These are phyloP conservation scores for Saturnispora hagleri DNA, from an alignment of 805 yeast species.

Conservation along the genomic window DNA sequence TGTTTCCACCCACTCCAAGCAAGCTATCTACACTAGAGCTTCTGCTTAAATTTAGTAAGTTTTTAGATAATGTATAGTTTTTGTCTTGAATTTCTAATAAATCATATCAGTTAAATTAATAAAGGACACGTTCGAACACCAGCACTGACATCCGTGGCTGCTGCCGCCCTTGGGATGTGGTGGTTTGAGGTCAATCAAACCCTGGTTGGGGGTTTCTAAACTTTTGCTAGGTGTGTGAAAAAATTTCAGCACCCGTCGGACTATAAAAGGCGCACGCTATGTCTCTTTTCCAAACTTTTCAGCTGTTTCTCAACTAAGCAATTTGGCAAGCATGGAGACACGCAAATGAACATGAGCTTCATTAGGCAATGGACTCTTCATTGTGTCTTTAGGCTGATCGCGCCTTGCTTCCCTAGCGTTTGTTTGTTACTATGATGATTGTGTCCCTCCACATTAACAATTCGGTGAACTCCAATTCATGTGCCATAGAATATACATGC, in stretches of 20 bases:
- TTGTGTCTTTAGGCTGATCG: not conserved
- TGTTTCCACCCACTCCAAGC: conserved; percentile 91
- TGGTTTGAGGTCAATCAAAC: not conserved
- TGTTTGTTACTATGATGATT: conserved; percentile 25
- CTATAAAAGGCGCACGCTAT: not conserved
- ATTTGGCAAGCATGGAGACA: not conserved
- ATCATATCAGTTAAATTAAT: conserved; percentile 3
- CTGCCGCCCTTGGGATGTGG: not conserved
- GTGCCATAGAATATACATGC: conserved; percentile 89
- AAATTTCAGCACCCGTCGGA: not conserved
- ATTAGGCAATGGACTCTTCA: not conserved
- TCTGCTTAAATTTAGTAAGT: conserved; percentile 38
- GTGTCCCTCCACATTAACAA: conserved; percentile 26
- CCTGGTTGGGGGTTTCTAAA: not conserved
- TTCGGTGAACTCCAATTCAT: conserved; percentile 28
- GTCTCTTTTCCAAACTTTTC: not conserved
- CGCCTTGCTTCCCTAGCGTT: not conserved
- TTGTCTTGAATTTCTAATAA: conserved; percentile 6
- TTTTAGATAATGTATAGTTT: conserved; percentile 5
- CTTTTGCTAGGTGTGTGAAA: not conserved
- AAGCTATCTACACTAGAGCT: conserved; percentile 89
- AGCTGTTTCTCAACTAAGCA: not conserved
- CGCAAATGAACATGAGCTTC: not conserved
- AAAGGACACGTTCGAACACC: not conserved
- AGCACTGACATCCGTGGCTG: no score